Evolutionary conservation across 176 grass and related monocot genomes (phyloP).

Genomic region (Phoenix dactylifera): DNA sequence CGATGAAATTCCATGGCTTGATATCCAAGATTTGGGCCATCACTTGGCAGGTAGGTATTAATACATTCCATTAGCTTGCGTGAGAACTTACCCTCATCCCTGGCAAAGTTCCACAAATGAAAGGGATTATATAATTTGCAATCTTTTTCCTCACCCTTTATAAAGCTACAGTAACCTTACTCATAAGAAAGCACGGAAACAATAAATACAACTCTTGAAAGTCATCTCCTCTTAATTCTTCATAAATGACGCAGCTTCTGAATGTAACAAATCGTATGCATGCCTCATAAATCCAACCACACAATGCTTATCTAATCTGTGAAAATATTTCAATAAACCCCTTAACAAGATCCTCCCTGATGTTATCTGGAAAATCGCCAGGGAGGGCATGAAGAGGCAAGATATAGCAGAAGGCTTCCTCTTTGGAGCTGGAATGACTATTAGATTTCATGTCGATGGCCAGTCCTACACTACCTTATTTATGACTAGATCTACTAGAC

Average conservation of each 20-base stretch:
- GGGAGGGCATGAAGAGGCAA: constrained; percentile 62
- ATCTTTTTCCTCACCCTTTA: not conserved
- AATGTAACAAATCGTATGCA: constrained; percentile 4
- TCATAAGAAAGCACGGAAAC: not conserved
- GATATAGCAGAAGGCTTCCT: constrained; percentile 60
- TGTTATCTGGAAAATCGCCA: constrained; percentile 61
- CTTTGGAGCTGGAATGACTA: constrained; percentile 49
- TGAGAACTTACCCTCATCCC: constrained; percentile 71
- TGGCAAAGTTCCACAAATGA: constrained; percentile 19
- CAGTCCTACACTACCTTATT: constrained; percentile 31
- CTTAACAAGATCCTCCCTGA: constrained; percentile 53
- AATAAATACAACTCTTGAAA: too few species aligned
- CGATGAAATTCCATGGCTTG: constrained; percentile 65
- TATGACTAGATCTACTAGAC: constrained; percentile 42
- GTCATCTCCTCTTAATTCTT: too few species aligned
- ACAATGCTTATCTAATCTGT: constrained; percentile 31
- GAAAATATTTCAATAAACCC: constrained; percentile 54
- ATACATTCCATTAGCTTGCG: constrained; percentile 88
- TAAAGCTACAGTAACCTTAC: too few species aligned
- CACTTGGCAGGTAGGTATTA: constrained; percentile 69
- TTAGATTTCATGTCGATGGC: constrained; percentile 36
- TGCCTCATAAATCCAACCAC: not conserved
- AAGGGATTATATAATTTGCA: constrained; percentile 12
- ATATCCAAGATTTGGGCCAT: constrained; percentile 81
- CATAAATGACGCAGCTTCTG: too few species aligned